Evolutionary conservation across 192 early-diverging fungal genomes (phyloP).

Genomic region (Coemansia sp.): DNA sequence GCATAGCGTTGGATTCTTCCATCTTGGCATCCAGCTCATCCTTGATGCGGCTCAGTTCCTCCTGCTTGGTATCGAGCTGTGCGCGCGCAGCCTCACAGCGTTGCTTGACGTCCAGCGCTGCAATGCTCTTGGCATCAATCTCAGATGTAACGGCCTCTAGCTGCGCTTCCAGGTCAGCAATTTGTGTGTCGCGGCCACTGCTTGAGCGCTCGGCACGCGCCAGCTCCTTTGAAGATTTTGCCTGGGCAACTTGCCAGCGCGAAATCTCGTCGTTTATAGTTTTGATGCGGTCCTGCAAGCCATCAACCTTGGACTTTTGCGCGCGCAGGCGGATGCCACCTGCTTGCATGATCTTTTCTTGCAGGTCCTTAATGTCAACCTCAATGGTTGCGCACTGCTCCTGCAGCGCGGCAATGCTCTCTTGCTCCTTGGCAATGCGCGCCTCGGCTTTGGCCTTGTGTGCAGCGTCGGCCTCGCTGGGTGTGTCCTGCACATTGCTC

Average conservation of each 20-base stretch:
- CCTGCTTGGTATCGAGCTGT: conserved; percentile 65
- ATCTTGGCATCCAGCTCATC: conserved; percentile 66
- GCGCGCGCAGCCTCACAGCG: conserved; percentile 42
- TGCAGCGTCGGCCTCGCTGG: conserved; percentile 32
- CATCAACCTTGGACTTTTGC: conserved; percentile 84
- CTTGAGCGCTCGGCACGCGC: conserved; percentile 67
- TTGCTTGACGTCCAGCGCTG: conserved; percentile 53
- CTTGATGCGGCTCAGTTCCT: conserved; percentile 66
- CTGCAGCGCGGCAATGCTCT: conserved; percentile 56
- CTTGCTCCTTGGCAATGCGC: conserved; percentile 51
- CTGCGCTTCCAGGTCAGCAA: conserved; percentile 64
- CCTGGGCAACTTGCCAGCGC: conserved; percentile 70
- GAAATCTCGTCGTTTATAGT: conserved; percentile 66
- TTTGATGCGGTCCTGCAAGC: conserved; percentile 75
- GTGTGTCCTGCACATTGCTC: conserved; percentile 25
- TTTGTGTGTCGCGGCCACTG: conserved; percentile 63
- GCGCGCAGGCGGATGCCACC: conserved; percentile 84
- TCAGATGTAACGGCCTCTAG: conserved; percentile 61
- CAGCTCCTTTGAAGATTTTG: conserved; percentile 74
- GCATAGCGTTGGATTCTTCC: conserved; percentile 64
- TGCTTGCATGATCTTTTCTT: conserved; percentile 86
- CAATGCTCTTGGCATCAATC: conserved; percentile 58
- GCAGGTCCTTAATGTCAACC: conserved; percentile 74
- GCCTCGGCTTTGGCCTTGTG: conserved; percentile 47
- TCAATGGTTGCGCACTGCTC: conserved; percentile 66